Conservation (phyloP, 345 rosid genomes). For the Mallotus nudiflorus region DNA sequence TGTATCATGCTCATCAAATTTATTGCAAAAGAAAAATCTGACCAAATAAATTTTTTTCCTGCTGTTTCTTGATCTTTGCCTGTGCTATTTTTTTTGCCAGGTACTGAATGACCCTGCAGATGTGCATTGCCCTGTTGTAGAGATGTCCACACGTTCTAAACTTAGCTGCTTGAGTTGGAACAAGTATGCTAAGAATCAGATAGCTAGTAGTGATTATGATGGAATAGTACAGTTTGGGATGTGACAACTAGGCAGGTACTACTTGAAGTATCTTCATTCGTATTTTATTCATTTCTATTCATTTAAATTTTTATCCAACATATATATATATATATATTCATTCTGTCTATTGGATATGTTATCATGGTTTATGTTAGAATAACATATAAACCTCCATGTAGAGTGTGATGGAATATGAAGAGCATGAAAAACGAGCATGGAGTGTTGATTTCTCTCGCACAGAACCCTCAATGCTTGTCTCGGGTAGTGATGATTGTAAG, state of each 20-base stretch:
- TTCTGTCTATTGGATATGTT: neutral
- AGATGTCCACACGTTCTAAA: conserved; percentile 95
- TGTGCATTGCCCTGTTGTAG: conserved; percentile 84
- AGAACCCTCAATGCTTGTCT: conserved; percentile 94
- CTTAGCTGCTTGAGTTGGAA: conserved; percentile 99
- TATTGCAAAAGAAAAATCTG: neutral
- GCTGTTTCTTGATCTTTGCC: neutral
- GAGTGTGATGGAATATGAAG: conserved; percentile 98
- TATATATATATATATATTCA: neutral
- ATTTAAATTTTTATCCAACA: neutral
- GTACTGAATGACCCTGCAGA: conserved; percentile 80
- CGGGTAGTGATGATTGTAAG: conserved; percentile 99
- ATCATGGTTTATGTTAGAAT: conserved; percentile 5
- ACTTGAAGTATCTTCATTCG: conserved; percentile 14
- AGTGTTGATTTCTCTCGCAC: conserved; percentile 95
- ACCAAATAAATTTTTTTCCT: neutral
- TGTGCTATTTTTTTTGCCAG: conserved; percentile 41
- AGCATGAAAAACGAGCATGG: conserved; percentile 99
- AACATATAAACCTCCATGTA: conserved; percentile 27
- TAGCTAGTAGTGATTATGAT: conserved; percentile 98
- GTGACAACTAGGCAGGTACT: conserved; percentile 85
- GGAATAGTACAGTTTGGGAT: conserved; percentile 99
- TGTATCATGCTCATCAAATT: neutral
- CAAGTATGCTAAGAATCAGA: conserved; percentile 81
- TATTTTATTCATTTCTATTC: neutral